Base-by-base conservation (phyloP, 495 filamentous ascomycete genomes). In the Hyaloscypha bicolor region DNA sequence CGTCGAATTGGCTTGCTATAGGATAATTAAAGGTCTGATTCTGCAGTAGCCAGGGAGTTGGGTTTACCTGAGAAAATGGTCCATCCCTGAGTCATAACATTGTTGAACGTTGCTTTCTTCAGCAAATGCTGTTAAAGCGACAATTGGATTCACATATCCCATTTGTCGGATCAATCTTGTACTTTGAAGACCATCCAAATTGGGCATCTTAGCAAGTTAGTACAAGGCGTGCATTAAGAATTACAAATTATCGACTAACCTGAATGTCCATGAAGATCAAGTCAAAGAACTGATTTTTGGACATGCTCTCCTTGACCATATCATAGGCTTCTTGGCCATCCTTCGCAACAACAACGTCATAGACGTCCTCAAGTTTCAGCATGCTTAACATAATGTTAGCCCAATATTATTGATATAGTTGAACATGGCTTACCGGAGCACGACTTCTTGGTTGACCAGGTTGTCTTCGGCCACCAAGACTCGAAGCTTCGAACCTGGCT, bases 401-500 rank as follows among this genome's bases (percentile, higher is more conserved):
- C 3, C 5, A 55, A 65, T 39, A 64, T 14, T n/a, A 48, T 67
- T 31, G n/a, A 33, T 25, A n/a, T 8, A 64, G 19, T 58, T 37
- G 32, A n/a, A 22, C 55, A 35, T 25, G 68, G 74, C 70, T 29
- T 72, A 85, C 82, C 80, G 85, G n/a, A 90, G 77, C 33, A 97
- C 93, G 19, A 97, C 94, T 72, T 97, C 92, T 72, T 96, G 91
- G 73, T 97, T 97, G n/a, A 94, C 93, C 35, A 88, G 88, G 25
- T 97, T 97, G 79, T 97, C 93, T 74, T 97, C 93, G 0, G 94
- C 93, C 29, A 97, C 93, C n/a, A 97, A 79, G 6, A 97, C 91
- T 33, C 90, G 87, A 31, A 96, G 82, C 73, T 88, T 92, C 30
- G 85, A 83, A 1, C 82, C 85, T 6, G 80, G 78, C 11, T 78